Conservation (phyloP, 2,329 filamentous ascomycete species). For the Pyrenophora seminiperda region DNA sequence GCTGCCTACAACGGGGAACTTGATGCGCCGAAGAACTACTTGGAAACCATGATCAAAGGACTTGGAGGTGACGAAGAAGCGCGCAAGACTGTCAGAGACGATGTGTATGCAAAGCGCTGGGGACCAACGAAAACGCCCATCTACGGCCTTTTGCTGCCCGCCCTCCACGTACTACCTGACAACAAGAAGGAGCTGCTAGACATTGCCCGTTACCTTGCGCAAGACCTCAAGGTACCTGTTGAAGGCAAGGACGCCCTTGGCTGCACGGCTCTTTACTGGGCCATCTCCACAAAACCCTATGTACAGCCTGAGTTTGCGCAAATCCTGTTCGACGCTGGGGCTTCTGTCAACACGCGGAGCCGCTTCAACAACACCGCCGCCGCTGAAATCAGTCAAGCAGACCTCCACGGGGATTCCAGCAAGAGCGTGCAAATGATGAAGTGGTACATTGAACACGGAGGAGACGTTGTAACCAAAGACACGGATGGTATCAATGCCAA, state of each 20-base stretch:
- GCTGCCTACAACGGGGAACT: constrained; percentile 2
- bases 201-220: constrained; percentile 15
- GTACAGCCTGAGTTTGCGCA: constrained; percentile 20
- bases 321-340: constrained; percentile 23
- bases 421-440: constrained; percentile 21
- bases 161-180: constrained; percentile 9
- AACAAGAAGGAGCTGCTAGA: constrained; percentile 7
- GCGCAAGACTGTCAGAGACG: constrained; percentile 10
- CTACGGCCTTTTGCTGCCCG: constrained; percentile 17
- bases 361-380: constrained; percentile 16
- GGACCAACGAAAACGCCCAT: constrained; percentile 18
- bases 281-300: constrained; percentile 23
- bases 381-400: constrained; percentile 20
- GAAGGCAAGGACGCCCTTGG: constrained; percentile 19
- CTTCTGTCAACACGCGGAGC: constrained; percentile 18
- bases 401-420: constrained; percentile 15
- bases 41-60: constrained; percentile 7
- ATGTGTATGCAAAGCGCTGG: constrained; percentile 19
- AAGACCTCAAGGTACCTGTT: constrained; percentile 17
- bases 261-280: constrained; percentile 19
- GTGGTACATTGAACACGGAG: constrained; percentile 26
- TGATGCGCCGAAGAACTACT: constrained; percentile 7
- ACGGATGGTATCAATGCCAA: constrained; percentile 22
- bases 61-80: constrained; percentile 9
- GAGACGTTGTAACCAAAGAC: constrained; percentile 24